Evolutionary conservation across 2,329 filamentous ascomycete genomes (phyloP).

Genomic region (Epichloe elymi): DNA sequence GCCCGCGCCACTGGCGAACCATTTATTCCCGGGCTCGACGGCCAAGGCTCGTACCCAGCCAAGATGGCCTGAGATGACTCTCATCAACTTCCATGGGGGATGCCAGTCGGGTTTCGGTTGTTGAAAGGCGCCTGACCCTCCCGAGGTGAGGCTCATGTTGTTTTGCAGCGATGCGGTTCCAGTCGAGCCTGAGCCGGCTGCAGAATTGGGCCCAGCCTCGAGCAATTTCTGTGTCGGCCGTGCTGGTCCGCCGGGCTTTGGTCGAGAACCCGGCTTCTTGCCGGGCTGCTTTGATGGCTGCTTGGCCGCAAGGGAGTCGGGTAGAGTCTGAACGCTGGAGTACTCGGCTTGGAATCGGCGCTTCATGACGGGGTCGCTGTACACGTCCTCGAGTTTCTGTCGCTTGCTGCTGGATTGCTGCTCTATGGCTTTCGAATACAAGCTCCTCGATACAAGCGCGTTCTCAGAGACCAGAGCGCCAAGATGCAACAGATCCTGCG

Average conservation of each 20-base stretch:
- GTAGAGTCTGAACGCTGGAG: constrained; percentile 61
- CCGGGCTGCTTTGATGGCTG: constrained; percentile 40
- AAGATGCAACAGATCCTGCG: constrained; percentile 21
- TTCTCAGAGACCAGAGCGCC: constrained; percentile 22
- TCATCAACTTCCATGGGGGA: constrained; percentile 97
- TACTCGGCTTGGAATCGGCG: constrained; percentile 60
- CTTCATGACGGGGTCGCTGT: constrained; percentile 22
- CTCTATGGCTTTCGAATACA: constrained; percentile 18
- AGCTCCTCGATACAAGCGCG: constrained; percentile 18
- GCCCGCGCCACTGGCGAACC: constrained; percentile 91
- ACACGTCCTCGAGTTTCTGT: constrained; percentile 23
- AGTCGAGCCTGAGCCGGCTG: not conserved
- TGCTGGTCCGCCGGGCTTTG: constrained; percentile 31
- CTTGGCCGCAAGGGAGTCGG: constrained; percentile 65
- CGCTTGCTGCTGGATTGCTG: constrained; percentile 20
- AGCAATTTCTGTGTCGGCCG: constrained; percentile 29
- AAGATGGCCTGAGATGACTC: constrained; percentile 90
- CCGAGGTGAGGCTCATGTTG: constrained; percentile 20
- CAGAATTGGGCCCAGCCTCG: constrained; percentile 15
- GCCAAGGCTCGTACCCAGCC: constrained; percentile 87
- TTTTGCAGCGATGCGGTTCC: constrained; percentile 6
- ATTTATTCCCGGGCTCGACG: constrained; percentile 91
- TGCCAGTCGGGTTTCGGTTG: constrained; percentile 82
- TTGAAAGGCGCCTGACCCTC: constrained; percentile 17
- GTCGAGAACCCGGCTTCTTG: constrained; percentile 13